Evolutionary conservation across 352 stramenopile species (phyloP).

Genomic region (Globisporangium megalacanthum): DNA sequence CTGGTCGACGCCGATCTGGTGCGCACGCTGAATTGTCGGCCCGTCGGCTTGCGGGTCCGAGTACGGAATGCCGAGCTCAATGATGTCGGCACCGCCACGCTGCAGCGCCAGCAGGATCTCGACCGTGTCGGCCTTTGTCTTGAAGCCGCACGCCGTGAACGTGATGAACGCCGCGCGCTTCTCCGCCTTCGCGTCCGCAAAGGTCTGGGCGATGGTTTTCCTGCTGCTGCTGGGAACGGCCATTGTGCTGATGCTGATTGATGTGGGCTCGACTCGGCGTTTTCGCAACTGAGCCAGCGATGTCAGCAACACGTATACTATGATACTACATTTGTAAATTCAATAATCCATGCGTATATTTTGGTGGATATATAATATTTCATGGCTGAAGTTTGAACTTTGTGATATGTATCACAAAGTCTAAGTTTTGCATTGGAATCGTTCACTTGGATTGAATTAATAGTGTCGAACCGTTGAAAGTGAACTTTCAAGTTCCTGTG

Average conservation of each 20-base stretch:
- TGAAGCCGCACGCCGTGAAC: conserved; percentile 96
- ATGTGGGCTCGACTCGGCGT: background rate
- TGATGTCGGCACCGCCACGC: conserved; percentile 94
- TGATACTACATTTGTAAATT: too few species aligned
- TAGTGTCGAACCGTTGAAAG: too few species aligned
- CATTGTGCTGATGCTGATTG: background rate
- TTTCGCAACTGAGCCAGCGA: too few species aligned
- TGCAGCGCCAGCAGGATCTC: conserved; percentile 95
- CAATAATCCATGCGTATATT: too few species aligned
- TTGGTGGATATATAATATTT: too few species aligned
- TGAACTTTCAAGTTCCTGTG: too few species aligned
- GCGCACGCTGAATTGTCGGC: conserved; percentile 95
- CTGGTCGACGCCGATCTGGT: conserved; percentile 92
- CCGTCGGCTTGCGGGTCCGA: conserved; percentile 98
- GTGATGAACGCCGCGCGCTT: conserved; percentile 92
- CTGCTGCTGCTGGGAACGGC: conserved; percentile 13
- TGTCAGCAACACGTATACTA: too few species aligned
- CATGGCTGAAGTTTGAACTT: too few species aligned
- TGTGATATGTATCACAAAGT: too few species aligned
- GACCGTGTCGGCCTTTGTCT: conserved; percentile 92
- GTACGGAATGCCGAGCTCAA: conserved; percentile 97
- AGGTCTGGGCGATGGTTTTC: conserved; percentile 60
- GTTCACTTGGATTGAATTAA: too few species aligned
- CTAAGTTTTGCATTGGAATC: too few species aligned
- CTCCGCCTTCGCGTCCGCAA: conserved; percentile 61